Percentiles rank a stretch among this genome's conserved stretches.
Evolutionary conservation across 352 stramenopile species (phyloP).

Genomic region (Phytophthora macrochlamydospora): DNA sequence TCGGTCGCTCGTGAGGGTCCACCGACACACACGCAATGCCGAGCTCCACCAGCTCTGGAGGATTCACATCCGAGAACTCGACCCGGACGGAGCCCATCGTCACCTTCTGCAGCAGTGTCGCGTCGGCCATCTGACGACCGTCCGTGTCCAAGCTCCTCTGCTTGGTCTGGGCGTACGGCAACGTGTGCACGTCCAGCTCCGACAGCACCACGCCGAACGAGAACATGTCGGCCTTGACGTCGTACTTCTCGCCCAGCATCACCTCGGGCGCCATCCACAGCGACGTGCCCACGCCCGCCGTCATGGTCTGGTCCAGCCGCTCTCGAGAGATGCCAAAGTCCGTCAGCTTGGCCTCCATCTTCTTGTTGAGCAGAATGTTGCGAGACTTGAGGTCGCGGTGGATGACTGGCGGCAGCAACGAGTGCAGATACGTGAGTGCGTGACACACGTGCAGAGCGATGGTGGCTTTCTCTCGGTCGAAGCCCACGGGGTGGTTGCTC

Average conservation of each 20-base stretch:
- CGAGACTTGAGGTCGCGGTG: constrained; percentile 66
- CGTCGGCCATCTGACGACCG: constrained; percentile 14
- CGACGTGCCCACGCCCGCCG: constrained; percentile 20
- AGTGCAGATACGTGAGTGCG: constrained; percentile 28
- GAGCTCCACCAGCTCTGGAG: constrained; percentile 14
- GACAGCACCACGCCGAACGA: constrained; percentile 37
- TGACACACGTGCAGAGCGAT: constrained; percentile 45
- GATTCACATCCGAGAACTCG: constrained; percentile 20
- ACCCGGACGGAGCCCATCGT: constrained; percentile 21
- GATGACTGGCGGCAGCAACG: constrained; percentile 25
- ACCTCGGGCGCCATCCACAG: constrained; percentile 36
- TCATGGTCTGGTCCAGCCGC: constrained; percentile 24
- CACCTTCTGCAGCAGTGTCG: constrained; percentile 31
- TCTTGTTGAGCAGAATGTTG: constrained; percentile 48
- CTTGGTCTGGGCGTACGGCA: constrained; percentile 24
- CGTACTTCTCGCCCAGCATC: constrained; percentile 29
- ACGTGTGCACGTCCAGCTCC: constrained; percentile 25
- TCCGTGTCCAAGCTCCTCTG: constrained; percentile 3
- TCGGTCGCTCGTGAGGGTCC: constrained; percentile 23
- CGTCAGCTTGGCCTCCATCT: constrained; percentile 30
- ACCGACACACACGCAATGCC: constrained; percentile 25
- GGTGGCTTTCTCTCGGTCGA: constrained; percentile 18
- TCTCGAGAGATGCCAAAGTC: constrained; percentile 32
- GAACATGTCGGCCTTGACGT: constrained; percentile 36
- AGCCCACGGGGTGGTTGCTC: constrained; percentile 6